Evolutionary conservation across 768 basidiomycete species (phyloP).

Genomic region (Naganishia friedmannii): DNA sequence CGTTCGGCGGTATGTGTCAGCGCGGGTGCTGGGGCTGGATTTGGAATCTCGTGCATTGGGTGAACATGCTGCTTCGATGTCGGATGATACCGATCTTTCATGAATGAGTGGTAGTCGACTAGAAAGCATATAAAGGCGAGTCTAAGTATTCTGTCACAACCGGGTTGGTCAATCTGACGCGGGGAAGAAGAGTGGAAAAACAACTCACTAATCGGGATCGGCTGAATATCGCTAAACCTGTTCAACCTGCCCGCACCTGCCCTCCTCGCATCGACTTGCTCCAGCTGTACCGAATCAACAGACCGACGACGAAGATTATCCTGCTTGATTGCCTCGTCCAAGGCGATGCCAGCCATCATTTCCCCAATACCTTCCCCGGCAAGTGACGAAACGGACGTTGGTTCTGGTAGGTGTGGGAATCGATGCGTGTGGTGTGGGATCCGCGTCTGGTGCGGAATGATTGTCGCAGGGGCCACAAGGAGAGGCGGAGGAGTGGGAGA

Average conservation of each 20-base stretch:
- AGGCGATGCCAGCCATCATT: no score
- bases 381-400: constrained; percentile 1
- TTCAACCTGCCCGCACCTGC: not conserved
- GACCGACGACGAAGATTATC: no score
- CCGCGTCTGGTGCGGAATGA: not conserved
- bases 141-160: no score
- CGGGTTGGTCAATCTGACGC: no score
- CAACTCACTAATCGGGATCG: constrained; percentile 9
- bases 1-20: not conserved
- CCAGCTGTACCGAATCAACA: not conserved
- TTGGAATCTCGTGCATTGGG: constrained; percentile 2
- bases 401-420: not conserved
- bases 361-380: no score
- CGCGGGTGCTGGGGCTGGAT: not conserved
- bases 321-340: no score
- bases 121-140: not conserved
- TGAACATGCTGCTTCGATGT: not conserved
- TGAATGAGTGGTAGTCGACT: constrained; percentile 22
- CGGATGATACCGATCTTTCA: not conserved
- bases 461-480: not conserved
- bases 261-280: not conserved
- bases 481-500: not conserved
- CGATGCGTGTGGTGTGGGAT: constrained; percentile 10
- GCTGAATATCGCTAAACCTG: constrained; percentile 10
- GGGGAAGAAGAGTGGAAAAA: not conserved